phyloP scores from a whole-genome alignment of 805 yeast genomes.

The Sugiyamaella valdiviana region DNA sequence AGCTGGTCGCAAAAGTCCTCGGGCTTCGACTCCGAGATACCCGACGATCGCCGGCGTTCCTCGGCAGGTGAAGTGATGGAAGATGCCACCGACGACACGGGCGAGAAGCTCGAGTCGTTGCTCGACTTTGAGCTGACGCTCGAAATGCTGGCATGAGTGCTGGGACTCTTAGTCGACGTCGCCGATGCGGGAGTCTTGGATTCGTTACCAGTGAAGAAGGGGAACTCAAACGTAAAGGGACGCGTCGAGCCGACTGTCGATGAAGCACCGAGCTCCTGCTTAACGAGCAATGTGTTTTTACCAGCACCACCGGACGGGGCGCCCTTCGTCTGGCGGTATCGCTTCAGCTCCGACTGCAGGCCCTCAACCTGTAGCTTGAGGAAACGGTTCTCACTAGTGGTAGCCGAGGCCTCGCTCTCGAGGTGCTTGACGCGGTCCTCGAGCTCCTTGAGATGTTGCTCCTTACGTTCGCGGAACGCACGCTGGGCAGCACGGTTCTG shows the following conservation, averaged over 20 bases:
- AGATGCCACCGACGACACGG: not conserved
- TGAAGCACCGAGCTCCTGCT: constrained; percentile 1
- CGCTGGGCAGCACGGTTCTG: constrained; percentile 98
- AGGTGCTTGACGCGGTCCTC: constrained; percentile 69
- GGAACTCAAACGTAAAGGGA: constrained; percentile 49
- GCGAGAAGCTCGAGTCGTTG: not conserved
- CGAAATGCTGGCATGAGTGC: not conserved
- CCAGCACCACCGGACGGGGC: not conserved
- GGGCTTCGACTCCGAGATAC: constrained; percentile 5
- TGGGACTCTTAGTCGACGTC: constrained; percentile 1
- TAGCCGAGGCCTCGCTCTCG: constrained; percentile 65
- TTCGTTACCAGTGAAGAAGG: constrained; percentile 36
- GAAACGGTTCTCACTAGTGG: constrained; percentile 65
- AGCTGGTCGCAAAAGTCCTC: constrained; percentile 74
- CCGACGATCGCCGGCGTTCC: not conserved
- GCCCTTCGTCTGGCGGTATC: constrained; percentile 39
- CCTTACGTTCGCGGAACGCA: constrained; percentile 93
- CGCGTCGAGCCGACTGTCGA: constrained; percentile 9
- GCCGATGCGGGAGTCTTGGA: constrained; percentile 2
- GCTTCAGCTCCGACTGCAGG: constrained; percentile 62
- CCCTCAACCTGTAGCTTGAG: constrained; percentile 70
- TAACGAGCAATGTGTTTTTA: not conserved
- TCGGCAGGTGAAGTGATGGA: not conserved
- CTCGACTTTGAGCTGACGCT: not conserved
- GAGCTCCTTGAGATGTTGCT: constrained; percentile 73